Base-by-base conservation (phyloP, 2,329 filamentous ascomycete species). In the Chrysoporthe cubensis region DNA sequence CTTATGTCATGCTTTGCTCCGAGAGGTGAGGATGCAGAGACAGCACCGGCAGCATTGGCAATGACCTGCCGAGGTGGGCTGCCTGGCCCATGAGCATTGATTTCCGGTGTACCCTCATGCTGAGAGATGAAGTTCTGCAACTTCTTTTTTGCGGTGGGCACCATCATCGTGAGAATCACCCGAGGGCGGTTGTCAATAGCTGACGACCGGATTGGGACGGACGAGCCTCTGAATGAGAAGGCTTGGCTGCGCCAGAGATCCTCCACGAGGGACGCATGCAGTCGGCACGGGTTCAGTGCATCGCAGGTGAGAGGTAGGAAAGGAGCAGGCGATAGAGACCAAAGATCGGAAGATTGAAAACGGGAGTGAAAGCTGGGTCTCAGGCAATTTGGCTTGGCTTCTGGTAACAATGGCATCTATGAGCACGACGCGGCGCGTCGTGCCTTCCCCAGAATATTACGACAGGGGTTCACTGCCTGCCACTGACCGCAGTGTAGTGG, bases 61-160 rank as follows among this genome's bases (percentile, higher is more conserved):
- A 60, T 32, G 42, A 52, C 43, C 44, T 66, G 66, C 14, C 64
- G 59, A 43, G 68, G 58, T 34, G 72, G 73, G 42, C 70, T 72
- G 63, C 64, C 60, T 18, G 70, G 70, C 3, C 68, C 67, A 48
- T 66, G 66, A 52, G 64, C 57, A 16, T 62, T 66, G 61, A 64
- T 64, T 6, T 59, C 26, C 16, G 64, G n/a, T 26, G 52, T 34
- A 14, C n/a, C 43, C 14, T 70, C 69, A 44, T 64, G 59, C 52
- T 66, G 65, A 26, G 68, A 61, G n/a, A 69, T 52, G 61, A 75
- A 75, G 76, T 77, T 79, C 77, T 81, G 72, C 50, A 76, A 66
- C 71, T 75, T 76, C 68, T 73, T 75, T 65, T 73, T 75, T 46
- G 75, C 72, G 32, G 73, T 73, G 58, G 75, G 75, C 72, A 75